Evolutionary conservation across 2,329 filamentous ascomycete species (phyloP).

Genomic region (Lecanoromycetidae sp.): DNA sequence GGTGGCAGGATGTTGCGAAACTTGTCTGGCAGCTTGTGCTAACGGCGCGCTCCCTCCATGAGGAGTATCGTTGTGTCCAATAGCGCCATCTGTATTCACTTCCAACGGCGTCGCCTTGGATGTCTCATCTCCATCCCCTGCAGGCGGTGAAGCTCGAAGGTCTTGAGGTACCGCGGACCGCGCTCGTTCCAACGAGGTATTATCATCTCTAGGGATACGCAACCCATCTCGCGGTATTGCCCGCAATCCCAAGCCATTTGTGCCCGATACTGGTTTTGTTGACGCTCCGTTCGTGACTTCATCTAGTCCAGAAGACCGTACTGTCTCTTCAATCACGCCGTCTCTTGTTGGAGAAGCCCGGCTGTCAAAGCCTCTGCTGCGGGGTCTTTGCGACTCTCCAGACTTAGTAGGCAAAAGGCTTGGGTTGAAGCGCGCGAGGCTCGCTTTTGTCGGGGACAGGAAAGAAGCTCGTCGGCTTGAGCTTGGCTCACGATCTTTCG

Average conservation of each 20-base stretch:
- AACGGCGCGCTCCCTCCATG: too few species aligned
- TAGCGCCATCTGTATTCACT: too few species aligned
- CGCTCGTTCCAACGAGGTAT: neutral
- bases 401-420: conserved; percentile 41
- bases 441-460: conserved; percentile 55
- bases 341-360: neutral
- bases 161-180: neutral
- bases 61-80: too few species aligned
- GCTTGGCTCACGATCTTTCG: conserved; percentile 7
- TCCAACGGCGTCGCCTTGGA: conserved; percentile 16
- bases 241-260: neutral
- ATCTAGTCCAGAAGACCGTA: too few species aligned
- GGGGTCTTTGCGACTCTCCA: conserved; percentile 21
- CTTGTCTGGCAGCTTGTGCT: neutral
- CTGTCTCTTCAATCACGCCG: neutral
- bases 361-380: neutral
- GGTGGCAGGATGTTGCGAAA: neutral
- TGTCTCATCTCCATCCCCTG: conserved; percentile 4
- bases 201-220: neutral
- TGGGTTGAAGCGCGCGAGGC: conserved; percentile 49
- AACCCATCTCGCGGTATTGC: neutral
- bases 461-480: conserved; percentile 40
- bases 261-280: neutral
- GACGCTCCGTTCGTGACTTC: too few species aligned
- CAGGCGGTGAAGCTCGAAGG: neutral